phyloP scores from a whole-genome alignment of 1,284 basidiomycete species.

The Rhodotorula sp. region DNA sequence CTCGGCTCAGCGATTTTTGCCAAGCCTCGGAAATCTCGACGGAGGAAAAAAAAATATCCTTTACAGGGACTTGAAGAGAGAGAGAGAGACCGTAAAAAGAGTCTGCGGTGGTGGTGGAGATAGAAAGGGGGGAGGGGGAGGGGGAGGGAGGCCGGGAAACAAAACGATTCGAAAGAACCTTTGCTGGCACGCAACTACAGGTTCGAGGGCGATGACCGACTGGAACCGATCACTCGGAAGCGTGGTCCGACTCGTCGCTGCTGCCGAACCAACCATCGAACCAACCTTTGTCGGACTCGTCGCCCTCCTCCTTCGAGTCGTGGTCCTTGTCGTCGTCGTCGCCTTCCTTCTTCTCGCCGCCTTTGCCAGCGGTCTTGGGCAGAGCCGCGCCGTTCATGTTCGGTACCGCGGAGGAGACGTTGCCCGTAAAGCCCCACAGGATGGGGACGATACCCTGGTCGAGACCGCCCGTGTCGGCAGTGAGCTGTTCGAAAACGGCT shows the following conservation, averaged over 20 bases:
- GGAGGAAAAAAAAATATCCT: no score
- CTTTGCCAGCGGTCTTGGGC: background rate
- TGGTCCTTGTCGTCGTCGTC: background rate
- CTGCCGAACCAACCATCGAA: background rate
- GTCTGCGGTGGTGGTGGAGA: no score
- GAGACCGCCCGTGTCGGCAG: slow-evolving; percentile 1
- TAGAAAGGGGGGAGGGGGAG: no score
- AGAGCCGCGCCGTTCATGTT: background rate
- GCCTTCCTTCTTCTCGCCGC: background rate
- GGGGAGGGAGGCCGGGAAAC: no score
- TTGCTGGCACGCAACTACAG: no score
- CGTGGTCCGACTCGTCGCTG: no score
- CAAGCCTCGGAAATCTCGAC: no score
- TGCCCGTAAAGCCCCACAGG: slow-evolving; percentile 24
- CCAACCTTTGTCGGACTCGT: background rate
- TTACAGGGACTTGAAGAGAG: background rate
- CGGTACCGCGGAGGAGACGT: background rate
- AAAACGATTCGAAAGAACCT: no score
- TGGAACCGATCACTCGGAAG: no score
- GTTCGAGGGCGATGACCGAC: no score
- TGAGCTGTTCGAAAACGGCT: slow-evolving; percentile 14
- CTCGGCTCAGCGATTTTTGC: no score
- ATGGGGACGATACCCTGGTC: slow-evolving; percentile 9
- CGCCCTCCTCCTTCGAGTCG: no score
- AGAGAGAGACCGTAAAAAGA: background rate